Base-by-base conservation (phyloP, 805 yeast species). In the Lipomyces sp. region DNA sequence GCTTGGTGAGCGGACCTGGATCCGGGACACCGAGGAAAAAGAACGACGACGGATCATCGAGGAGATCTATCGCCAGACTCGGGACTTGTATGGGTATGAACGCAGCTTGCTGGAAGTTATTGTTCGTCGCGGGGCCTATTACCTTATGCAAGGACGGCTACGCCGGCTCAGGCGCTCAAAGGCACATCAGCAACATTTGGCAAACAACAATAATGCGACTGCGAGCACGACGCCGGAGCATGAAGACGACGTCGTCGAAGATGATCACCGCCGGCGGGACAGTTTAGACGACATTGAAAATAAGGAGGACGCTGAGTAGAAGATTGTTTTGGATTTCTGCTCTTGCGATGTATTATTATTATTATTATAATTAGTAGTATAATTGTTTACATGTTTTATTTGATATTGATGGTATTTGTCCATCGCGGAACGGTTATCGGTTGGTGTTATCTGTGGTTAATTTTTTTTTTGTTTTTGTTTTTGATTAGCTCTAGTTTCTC, bases 1-100 rank as follows among this genome's bases (percentile, higher is more conserved):
- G 35, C 76, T 92, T 35, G 97, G 97, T 4, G 84, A 86, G 69
- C 85, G 85, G 73, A 90, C 96, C 0, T 92, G 97, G 97, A 87
- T 90, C 54, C 82, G 96, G 69, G 97, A 89, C 73, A 89, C 95
- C 0, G 81, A 84, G 0, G 83, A 81, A 61, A 78, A 76, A 3
- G 83, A 84, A 68, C 81, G 97, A 53, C 75, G 75, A 10, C 72
- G 76, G 4, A 77, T 87, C 55, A 78, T 90, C 33, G 80, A 80
- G 33, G 78, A 81, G 60, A 80, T 92, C 59, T 79, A 82, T 72
- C 72, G 73, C 5, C 79, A 82, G 64, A 86, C 88, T 5, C 80
- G 79, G 39, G 72, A 72, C 2, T 81, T 80, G 54, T 87, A 83
- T 73, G 86, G 86, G 34, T 86, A 88, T 72, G 78, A 83, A 56